Evolutionary conservation across 2,329 filamentous ascomycete genomes (phyloP), one percentile per base, ranked within the genome.

Genomic region (Ophiocordyceps camponoti-saundersi): DNA sequence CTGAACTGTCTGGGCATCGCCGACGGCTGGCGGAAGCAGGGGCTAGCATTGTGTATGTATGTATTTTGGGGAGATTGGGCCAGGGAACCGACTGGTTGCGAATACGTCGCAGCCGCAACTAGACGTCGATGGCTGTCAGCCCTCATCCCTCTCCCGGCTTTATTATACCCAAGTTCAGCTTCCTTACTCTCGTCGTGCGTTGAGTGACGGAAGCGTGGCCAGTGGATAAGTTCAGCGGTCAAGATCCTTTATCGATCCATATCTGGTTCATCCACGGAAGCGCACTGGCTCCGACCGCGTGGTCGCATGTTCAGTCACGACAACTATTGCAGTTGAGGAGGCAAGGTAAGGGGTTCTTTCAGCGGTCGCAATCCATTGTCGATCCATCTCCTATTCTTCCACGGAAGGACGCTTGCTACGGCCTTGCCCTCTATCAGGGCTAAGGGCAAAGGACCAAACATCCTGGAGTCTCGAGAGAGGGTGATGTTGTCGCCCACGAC

Each of bases 401-500:
- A 69, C 1, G 77, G 74, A 50, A 73, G 67, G 39, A 70, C 63
- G n/a, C 72, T 77, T 51, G 73, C 82, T 39, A 90, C 65, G 2
- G 92, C 80, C 61, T 94, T 96, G 44, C 88, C 88, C 55, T 75
- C 80, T 42, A 98, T 76, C 52, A 98, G 67, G 2, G 78, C 90
- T 58, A 98, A 67, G 1, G 92, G 92, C 26, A 98, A 61, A 0
- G 92, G 87, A 0, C 92, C 92, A 65, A 83, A 95, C 40, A 80
- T 70, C 51, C 92, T 79, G 42, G 88, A 95, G 67, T 98, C 92
- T 52, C 86, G 71, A 22, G 88, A 95, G 56, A 77, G 82, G 3
- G 78, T 72, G 50, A 95, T 59, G 62, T 96, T 96, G 63, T 98
- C 92, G 3, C 92, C 92, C 3, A 80, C 77, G 7, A 95, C 69